Base-by-base conservation (phyloP, 2,329 filamentous ascomycete species). In the Hawksworthiomyces lignivorus region DNA sequence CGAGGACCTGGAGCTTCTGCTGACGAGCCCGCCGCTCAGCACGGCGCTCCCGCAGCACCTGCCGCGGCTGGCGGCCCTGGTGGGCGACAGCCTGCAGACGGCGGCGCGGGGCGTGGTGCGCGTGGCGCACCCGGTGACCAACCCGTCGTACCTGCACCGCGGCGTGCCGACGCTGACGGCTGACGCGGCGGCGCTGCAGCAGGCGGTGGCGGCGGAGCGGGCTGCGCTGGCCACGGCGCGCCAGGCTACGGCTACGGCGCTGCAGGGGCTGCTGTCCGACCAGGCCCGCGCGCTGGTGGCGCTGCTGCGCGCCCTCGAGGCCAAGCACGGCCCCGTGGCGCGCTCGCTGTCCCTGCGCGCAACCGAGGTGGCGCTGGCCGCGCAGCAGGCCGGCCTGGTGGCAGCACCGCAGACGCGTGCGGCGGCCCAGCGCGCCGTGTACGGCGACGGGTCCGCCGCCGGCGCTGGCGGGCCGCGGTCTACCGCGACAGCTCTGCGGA, bases 111-210 rank as follows among this genome's bases (percentile, higher is more conserved):
- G 62, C 14, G 62, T 78, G 19, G 65, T 71, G 1, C 68, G 73
- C 29, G 60, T 73, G 26, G 56, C 64, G 4, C 64, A 68, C 48
- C 71, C 72, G 1, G 60, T 60, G 14, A 74, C 69, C 1, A 75
- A 75, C 55, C 63, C 72, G 1, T 73, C 73, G 17, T 75, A 67
- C 52, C 61, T 80, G n/a, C 77, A 80, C 60, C 74, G 77, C 17
- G 58, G 65, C 19, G 70, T 81, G 37, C 63, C 74, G 1, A 59
- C 64, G 15, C 61, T 82, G 3, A 60, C 70, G 0, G 48, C 57
- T 1, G 58, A 64, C 19, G 56, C 69, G 15, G 48, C 57, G 4
- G 44, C 59, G 3, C 64, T 76, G 2, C 54, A 52, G n/a, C 26
- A 54, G 11, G 47, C 57, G 4, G 52, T 69, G 5, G 43, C 53